Conservation (phyloP, 345 rosid species). For the Noccaea bulbosa region DNA sequence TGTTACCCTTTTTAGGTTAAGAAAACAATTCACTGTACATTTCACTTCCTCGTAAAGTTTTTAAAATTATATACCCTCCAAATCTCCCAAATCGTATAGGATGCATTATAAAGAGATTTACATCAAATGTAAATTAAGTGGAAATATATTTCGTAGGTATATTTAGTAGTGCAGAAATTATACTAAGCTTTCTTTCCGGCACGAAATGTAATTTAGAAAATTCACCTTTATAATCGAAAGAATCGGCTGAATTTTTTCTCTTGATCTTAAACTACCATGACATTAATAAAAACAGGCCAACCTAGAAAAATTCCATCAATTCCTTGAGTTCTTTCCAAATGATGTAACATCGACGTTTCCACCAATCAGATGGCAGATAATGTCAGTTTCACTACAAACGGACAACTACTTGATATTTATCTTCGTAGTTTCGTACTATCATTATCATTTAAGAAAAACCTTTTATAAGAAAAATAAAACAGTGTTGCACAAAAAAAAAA, state of each 20-base stretch:
- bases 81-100: background rate
- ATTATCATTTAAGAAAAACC: too few species aligned
- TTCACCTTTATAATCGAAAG: too few species aligned
- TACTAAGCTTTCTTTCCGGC: too few species aligned
- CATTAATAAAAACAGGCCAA: too few species aligned
- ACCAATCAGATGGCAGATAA: background rate
- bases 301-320: too few species aligned
- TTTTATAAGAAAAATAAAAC: too few species aligned
- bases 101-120: background rate
- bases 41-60: slow-evolving; percentile 2
- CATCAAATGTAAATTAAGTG: background rate
- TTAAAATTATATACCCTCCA: background rate
- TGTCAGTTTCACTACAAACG: background rate
- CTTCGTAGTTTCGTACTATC: background rate
- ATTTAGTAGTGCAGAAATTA: background rate
- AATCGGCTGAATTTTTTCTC: too few species aligned
- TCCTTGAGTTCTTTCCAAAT: background rate
- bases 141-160: background rate
- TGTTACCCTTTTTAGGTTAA: background rate
- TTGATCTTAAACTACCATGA: too few species aligned
- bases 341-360: background rate
- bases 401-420: background rate
- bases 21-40: background rate
- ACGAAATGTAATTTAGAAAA: too few species aligned
- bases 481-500: too few species aligned